Base-by-base conservation (phyloP, 179 eudicot genomes). In the Gypsophila paniculata region DNA sequence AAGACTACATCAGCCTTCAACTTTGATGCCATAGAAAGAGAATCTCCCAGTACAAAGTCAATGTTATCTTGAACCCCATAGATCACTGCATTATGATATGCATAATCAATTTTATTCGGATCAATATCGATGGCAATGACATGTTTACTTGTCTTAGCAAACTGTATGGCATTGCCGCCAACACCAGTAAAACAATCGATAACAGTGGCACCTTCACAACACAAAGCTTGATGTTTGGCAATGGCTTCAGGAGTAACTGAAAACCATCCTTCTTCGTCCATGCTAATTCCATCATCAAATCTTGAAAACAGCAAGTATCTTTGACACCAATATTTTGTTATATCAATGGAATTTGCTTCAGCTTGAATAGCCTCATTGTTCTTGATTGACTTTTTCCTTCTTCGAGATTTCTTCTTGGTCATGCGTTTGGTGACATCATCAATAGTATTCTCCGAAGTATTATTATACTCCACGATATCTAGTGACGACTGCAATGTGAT, bases 261-360 rank as follows among this genome's bases (percentile, higher is more conserved):
- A 84, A 91, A 94, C 99, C 99, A 94, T 62, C 99, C 97, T 82
- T 93, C 98, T 74, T 85, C 90, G 49, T 94, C 99, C 97, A 94
- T 88, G 77, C 81, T 77, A 46, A 94, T 84, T 71, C 99, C 99
- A 54, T 81, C 38, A 62, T 91, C 91, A 55, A 83, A 94, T 83
- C 78, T 86, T 54, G 96, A 86, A 79, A 94, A 94, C 54, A 94
- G 71, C 60, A 65, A 63, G 73, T 94, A 91, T 70, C 97, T 86
- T 74, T 91, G 97, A 32, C 86, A 71, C 99, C 99, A 94, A 75
- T 94, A 94, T 76, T 89, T 91, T 69, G 70, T 77, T 67, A 89
- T 83, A 73, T 74, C 82, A 18, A 86, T 83, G 60, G 74, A 74
- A 44, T 74, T 15, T 18, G 84, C 83, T 78, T 80, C 79, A 44